A percentile compares a stretch with the other conserved stretches of the same genome.
These are phyloP conservation scores for Penicillium fimorum DNA, from an alignment of 495 filamentous ascomycete genomes.

Conservation along the genomic window DNA sequence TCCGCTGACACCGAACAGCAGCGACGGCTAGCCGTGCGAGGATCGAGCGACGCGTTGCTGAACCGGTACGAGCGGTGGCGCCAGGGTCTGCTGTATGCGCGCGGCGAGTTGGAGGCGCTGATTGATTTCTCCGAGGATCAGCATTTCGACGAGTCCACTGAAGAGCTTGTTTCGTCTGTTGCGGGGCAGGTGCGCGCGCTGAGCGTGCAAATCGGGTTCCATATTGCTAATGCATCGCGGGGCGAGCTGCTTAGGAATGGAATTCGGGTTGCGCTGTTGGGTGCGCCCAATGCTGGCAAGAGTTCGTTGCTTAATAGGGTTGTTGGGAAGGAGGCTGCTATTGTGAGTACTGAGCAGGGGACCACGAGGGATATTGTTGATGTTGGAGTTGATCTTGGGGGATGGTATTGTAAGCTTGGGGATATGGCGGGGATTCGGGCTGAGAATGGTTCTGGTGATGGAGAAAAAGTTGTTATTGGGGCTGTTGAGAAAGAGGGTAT, in stretches of 20 bases:
- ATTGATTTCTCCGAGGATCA: conserved; percentile 98
- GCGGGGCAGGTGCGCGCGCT: conserved; percentile 60
- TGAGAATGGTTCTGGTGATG: conserved; percentile 32
- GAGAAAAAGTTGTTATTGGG: conserved; percentile 50
- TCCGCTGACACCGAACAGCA: conserved; percentile 92
- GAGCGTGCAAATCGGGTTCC: conserved; percentile 57
- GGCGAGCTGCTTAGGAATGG: conserved; percentile 85
- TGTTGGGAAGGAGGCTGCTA: conserved; percentile 90
- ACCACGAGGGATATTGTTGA: conserved; percentile 95
- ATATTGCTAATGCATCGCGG: conserved; percentile 72
- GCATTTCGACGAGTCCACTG: conserved; percentile 87
- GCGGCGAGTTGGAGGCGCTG: conserved; percentile 89
- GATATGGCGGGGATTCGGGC: conserved; percentile 82
- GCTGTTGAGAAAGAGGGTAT: conserved; percentile 89
- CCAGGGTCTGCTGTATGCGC: conserved; percentile 68
- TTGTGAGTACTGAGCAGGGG: conserved; percentile 87
- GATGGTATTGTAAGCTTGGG: conserved; percentile 83
- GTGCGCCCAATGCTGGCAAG: conserved; percentile 93
- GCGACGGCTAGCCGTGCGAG: conserved; percentile 78
- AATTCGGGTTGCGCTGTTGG: conserved; percentile 80
- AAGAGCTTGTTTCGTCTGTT: conserved; percentile 66
- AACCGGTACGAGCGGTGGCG: conserved; percentile 85
- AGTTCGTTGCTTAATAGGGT: conserved; percentile 88
- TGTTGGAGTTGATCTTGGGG: conserved; percentile 83
- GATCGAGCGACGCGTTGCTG: conserved; percentile 66